Evolutionary conservation across 73 alveolate genomes (phyloP).

Genomic region (Paramecium caudatum): DNA sequence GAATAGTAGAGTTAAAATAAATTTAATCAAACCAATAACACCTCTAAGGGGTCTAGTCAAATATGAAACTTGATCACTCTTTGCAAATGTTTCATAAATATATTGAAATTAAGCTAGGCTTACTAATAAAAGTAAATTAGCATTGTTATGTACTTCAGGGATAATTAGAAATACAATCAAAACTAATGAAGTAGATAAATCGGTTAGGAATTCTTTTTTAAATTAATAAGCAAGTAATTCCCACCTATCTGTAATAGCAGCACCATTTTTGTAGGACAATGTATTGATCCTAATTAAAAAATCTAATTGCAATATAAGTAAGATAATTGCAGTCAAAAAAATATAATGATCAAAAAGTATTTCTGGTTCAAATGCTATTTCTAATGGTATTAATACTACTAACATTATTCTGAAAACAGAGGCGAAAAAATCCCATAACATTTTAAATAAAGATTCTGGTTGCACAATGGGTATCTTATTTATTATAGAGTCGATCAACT

Average conservation of each 20-base stretch:
- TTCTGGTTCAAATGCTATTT: slow-evolving; percentile 1
- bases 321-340: not conserved
- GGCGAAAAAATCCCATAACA: slow-evolving; percentile 44
- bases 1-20: not conserved
- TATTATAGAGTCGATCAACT: not conserved
- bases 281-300: slow-evolving; percentile 37
- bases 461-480: not conserved
- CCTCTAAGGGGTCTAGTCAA: slow-evolving; percentile 50
- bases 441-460: slow-evolving; percentile 44
- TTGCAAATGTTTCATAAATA: slow-evolving; percentile 8
- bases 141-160: not conserved
- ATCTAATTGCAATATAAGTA: not conserved
- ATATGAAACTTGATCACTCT: slow-evolving; percentile 19
- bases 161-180: not conserved
- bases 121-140: not conserved
- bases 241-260: slow-evolving; percentile 33
- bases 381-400: slow-evolving; percentile 10
- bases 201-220: not conserved
- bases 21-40: not conserved
- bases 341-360: not conserved
- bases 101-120: slow-evolving; percentile 11
- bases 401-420: slow-evolving; percentile 29
- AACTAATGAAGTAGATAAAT: not conserved
- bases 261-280: slow-evolving; percentile 13
- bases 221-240: not conserved